These are phyloP conservation scores for Drechslera avenae DNA, from an alignment of 2,329 filamentous ascomycete genomes.

Conservation along the genomic window DNA sequence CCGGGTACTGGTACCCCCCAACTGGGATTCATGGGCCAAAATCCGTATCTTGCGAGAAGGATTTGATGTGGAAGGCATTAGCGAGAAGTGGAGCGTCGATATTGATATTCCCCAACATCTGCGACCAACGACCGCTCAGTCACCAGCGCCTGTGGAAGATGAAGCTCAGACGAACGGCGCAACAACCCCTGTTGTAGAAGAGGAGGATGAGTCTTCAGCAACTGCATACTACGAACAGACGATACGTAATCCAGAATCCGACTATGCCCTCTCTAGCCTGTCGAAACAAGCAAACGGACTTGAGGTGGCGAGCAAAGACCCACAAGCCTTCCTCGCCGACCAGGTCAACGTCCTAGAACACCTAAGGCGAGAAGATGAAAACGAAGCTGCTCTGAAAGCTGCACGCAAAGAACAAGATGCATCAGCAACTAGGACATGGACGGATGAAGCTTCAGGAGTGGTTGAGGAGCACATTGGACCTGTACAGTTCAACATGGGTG, in stretches of 20 bases:
- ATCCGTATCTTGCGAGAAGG: conserved; percentile 89
- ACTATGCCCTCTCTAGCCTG: conserved; percentile 46
- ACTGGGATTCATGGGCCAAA: conserved; percentile 99
- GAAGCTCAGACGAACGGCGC: conserved; percentile 17
- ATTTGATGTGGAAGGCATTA: conserved; percentile 88
- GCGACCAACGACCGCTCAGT: conserved; percentile 30
- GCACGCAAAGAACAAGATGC: conserved; percentile 45
- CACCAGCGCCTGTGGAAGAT: conserved; percentile 16
- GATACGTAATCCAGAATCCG: conserved; percentile 73
- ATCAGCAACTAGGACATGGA: conserved; percentile 22
- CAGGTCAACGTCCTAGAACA: conserved; percentile 79
- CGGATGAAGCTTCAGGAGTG: conserved; percentile 43
- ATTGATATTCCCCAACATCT: conserved; percentile 60
- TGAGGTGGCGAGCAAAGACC: conserved; percentile 72
- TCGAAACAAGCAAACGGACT: conserved; percentile 54
- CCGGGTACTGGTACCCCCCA: conserved; percentile 91
- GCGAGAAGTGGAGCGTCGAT: conserved; percentile 83
- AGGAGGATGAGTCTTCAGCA: conserved; percentile 57
- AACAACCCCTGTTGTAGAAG: conserved; percentile 10
- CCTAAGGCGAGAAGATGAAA: conserved; percentile 63
- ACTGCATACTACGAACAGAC: conserved; percentile 78
- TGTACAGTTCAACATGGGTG: conserved; percentile 97
- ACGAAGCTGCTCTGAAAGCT: conserved; percentile 53
- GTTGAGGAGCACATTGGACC: conserved; percentile 76
- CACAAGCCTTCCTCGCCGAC: conserved; percentile 75